These are phyloP conservation scores for Vitis cinerea DNA, from an alignment of 164 flowering plant species.

Conservation along the genomic window DNA sequence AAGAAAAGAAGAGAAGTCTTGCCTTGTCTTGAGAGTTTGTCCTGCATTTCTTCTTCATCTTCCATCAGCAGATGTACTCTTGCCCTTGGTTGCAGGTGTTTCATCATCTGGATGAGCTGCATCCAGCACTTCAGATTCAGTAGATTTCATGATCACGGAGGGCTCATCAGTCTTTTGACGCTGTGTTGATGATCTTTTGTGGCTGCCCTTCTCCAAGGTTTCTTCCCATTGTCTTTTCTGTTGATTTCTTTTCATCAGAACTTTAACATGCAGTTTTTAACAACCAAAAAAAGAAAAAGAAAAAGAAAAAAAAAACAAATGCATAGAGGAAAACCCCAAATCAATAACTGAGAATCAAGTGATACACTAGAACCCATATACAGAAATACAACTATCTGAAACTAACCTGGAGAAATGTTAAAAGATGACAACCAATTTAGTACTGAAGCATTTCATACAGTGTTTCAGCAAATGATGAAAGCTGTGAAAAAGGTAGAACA, in stretches of 20 bases:
- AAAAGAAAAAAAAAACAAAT: neutral
- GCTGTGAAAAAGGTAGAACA: slow-evolving; percentile 37
- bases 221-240: slow-evolving; percentile 73
- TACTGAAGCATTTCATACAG: slow-evolving; percentile 95
- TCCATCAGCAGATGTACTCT: slow-evolving; percentile 22
- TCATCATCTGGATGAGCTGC: slow-evolving; percentile 27
- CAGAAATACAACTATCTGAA: neutral
- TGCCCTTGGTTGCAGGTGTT: slow-evolving; percentile 13
- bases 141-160: slow-evolving; percentile 28
- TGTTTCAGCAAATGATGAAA: slow-evolving; percentile 87
- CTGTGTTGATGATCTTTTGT: slow-evolving; percentile 39
- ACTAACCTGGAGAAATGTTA: slow-evolving; percentile 82
- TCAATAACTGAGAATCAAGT: neutral
- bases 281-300: neutral
- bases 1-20: neutral
- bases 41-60: slow-evolving; percentile 50
- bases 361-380: neutral
- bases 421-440: slow-evolving; percentile 81
- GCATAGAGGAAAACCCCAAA: neutral
- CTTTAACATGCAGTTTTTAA: slow-evolving; percentile 63
- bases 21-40: slow-evolving; percentile 39
- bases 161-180: slow-evolving; percentile 46
- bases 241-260: slow-evolving; percentile 61
- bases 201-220: slow-evolving; percentile 35
- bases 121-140: slow-evolving; percentile 20